Evolutionary conservation across 352 stramenopile genomes (phyloP), one percentile per base, ranked within the genome.

Genomic region (Albugo laibachii): DNA sequence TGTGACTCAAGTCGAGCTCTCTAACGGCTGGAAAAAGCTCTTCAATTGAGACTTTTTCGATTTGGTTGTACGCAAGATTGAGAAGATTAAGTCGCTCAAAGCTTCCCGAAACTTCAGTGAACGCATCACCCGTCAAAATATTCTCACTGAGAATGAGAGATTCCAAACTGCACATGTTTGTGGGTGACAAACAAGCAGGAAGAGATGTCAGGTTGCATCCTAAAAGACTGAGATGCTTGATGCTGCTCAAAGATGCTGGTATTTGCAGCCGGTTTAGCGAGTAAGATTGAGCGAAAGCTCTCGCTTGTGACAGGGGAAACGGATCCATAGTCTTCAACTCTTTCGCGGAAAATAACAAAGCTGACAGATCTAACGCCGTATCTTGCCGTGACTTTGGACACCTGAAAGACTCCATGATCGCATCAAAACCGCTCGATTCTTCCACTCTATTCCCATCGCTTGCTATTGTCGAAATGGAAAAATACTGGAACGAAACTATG

Each of bases 401-500:
- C 3, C 24, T 31, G 24, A 8, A 31, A 31, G 24, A 31, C 24
- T 31, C 8, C 8, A 31, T 10, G 24, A 31, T 31, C 24, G 24
- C 24, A 31, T 31, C 24, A 8, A 31, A 10, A 31, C 8, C 3
- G 24, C 24, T 31, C 3, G 3, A 31, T 3, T 3, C 24, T 31
- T 31, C 8, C 8, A 10, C 24, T 31, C 24, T 31, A 31, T 31
- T 31, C 24, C 24, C 24, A 31, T 31, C 8, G 24, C 24, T 31
- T 8, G 24, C 24, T 31, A 10, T 31, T 8, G 24, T 31, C 24
- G 24, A 8, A 21, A 10, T 43, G 8, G 14, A 37, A 15, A 57
- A 37, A 44, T 86, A 93, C 27, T 88, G 56, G 47, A 83, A 92
- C 46, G 89, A 72, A 16, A 93, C 71, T 16, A 93, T 56, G 46